phyloP scores from a whole-genome alignment of 768 basidiomycete genomes.

The Russula sp. region DNA sequence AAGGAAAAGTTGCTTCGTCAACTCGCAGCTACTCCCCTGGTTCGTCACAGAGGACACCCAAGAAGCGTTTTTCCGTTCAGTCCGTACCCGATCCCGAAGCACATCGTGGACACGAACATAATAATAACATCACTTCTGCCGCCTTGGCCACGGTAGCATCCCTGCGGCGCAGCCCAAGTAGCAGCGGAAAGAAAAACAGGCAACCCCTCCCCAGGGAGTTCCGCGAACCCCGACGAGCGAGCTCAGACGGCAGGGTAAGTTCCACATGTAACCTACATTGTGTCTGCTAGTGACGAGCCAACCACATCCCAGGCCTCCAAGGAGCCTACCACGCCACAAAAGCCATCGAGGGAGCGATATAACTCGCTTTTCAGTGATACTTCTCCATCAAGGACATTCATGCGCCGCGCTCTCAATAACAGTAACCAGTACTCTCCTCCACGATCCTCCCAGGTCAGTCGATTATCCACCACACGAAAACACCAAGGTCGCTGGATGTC shows the following conservation, averaged over 20 bases:
- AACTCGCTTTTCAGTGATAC: slow-evolving; percentile 12
- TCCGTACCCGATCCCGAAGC: slow-evolving; percentile 24
- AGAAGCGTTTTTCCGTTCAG: slow-evolving; percentile 37
- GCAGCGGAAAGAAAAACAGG: slow-evolving; percentile 33
- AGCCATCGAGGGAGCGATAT: slow-evolving; percentile 17
- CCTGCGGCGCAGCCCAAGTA: slow-evolving; percentile 44
- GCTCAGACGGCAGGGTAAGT: slow-evolving; percentile 39
- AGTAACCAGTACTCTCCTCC: slow-evolving; percentile 24
- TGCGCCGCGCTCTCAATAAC: slow-evolving; percentile 11
- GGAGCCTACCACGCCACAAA: slow-evolving; percentile 22
- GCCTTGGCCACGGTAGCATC: slow-evolving; percentile 57
- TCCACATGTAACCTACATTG: neutral
- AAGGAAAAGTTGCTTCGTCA: slow-evolving; percentile 20
- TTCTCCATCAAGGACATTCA: slow-evolving; percentile 21
- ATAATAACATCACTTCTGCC: slow-evolving; percentile 42
- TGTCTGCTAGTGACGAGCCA: neutral
- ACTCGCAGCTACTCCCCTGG: slow-evolving; percentile 33
- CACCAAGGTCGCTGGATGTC: slow-evolving; percentile 50
- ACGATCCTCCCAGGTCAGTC: slow-evolving; percentile 28
- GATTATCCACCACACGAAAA: slow-evolving; percentile 39
- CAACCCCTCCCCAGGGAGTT: slow-evolving; percentile 50
- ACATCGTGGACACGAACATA: slow-evolving; percentile 26
- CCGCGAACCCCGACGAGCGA: slow-evolving; percentile 30
- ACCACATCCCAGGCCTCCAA: slow-evolving; percentile 6
- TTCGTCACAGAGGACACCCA: slow-evolving; percentile 33